Conservation (phyloP, 495 filamentous ascomycete genomes). For the Lasiosphaeriaceae sp. region DNA sequence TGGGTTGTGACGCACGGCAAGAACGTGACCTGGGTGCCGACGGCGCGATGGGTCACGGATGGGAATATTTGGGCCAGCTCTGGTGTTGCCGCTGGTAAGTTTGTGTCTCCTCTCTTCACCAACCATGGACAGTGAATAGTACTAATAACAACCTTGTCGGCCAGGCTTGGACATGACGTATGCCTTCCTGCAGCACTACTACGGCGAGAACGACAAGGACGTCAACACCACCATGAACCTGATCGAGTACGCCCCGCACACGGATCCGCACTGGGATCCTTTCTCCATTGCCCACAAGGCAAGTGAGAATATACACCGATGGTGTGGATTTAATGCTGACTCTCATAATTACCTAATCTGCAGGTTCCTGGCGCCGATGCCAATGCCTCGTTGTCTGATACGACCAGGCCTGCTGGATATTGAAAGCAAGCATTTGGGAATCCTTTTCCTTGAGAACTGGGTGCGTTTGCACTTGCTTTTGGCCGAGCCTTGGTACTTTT, state of each 20-base stretch:
- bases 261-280: conserved; percentile 33
- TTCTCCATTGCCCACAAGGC: conserved; percentile 23
- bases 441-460: too few relatives aligned
- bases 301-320: not conserved
- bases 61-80: conserved; percentile 61
- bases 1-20: conserved; percentile 38
- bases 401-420: not conserved
- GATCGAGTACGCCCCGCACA: conserved; percentile 34
- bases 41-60: conserved; percentile 62
- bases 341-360: too few relatives aligned
- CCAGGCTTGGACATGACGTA: conserved; percentile 64
- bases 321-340: too few relatives aligned
- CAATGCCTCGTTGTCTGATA: not conserved
- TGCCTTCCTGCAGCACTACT: conserved; percentile 47
- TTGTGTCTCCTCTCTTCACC: conserved; percentile 58
- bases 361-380: too few relatives aligned
- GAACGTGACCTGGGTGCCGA: conserved; percentile 54
- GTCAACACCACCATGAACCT: conserved; percentile 2
- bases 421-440: too few relatives aligned
- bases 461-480: too few relatives aligned
- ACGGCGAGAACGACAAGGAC: conserved; percentile 30
- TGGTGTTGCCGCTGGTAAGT: conserved; percentile 21
- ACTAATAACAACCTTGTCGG: conserved; percentile 38
- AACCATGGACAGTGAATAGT: conserved; percentile 65
- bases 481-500: too few relatives aligned